Evolutionary conservation across 768 basidiomycete genomes (phyloP), one percentile per base, ranked within the genome.

Genomic region (Lactarius trivialis): DNA sequence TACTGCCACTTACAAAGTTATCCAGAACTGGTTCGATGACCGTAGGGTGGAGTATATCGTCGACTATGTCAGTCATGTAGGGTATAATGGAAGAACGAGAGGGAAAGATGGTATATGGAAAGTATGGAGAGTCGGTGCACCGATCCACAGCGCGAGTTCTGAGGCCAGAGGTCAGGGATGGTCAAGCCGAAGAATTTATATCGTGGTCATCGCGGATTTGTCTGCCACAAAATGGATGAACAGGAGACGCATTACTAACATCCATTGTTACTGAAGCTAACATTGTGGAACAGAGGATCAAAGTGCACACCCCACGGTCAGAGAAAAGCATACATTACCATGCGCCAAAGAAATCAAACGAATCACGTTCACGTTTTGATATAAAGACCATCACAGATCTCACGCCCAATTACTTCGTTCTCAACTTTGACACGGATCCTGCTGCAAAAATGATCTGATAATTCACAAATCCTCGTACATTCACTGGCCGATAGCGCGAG

Each of bases 1-100:
- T 48, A 24, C 12, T 50, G 19, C 36, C 26, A 61, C 60, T 43
- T 24, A 56, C 60, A 26, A 24, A 33, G 45, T 61, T 50, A 50
- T 41, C 43, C 21, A 26, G n/a, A 21, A 41, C 32, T 15, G 49
- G 11, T 28, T n/a, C n/a, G 26, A 17, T 30, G 37, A 21, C 21
- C 17, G 4, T 14, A 21, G 21, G 36, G 21, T 26, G 37, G n/a
- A 41, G 55, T 30, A 33, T 34, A 33, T 41, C 30, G 7, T 56
- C 33, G 32, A 41, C 28, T 2, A 17, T 34, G 34, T 56, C 21
- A 41, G 55, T 50, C 60, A 56, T 56, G 3, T 19, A 24, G 19
- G 8, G 28, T 30, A 45, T 48, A 19, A 37, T 21, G 33, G 12
- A 41, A 21, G 21, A 61, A 39, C 26, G 24, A 36, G n/a, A 19